phyloP scores from a whole-genome alignment of 2,329 filamentous ascomycete genomes.

The Xenoacremonium recifei region DNA sequence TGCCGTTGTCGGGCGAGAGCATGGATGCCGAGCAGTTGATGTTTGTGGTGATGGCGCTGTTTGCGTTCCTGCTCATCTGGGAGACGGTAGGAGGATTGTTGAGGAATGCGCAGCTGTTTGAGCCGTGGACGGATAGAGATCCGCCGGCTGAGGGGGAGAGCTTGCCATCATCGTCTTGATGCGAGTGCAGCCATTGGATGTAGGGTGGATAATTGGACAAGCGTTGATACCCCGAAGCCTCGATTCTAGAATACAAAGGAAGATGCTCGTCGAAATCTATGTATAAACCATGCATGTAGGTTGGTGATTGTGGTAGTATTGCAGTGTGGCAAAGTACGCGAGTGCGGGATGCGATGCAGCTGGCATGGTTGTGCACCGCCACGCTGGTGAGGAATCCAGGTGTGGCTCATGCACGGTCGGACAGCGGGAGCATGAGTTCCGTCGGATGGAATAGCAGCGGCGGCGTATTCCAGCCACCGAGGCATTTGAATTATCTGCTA shows the following conservation, averaged over 20 bases:
- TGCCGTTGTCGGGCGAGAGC: constrained; percentile 35
- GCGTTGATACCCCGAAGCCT: too few species aligned
- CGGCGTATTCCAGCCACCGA: too few species aligned
- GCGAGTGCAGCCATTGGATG: too few species aligned
- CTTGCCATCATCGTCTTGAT: too few species aligned
- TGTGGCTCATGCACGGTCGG: background rate
- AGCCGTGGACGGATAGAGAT: constrained; percentile 31
- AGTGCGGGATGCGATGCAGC: background rate
- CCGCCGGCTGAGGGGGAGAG: constrained; percentile 23
- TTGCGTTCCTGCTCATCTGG: constrained; percentile 42
- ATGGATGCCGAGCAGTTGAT: constrained; percentile 34
- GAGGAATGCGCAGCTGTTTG: constrained; percentile 29
- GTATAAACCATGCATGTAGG: too few species aligned
- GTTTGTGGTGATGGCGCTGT: constrained; percentile 41
- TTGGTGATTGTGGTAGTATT: background rate
- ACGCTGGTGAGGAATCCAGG: constrained; percentile 1
- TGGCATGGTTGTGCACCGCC: constrained; percentile 3
- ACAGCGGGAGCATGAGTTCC: too few species aligned
- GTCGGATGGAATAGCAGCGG: too few species aligned
- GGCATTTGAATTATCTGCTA: too few species aligned
- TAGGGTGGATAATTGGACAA: too few species aligned
- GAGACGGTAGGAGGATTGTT: constrained; percentile 39
- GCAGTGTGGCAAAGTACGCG: background rate
- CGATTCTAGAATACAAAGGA: too few species aligned
- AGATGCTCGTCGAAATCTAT: too few species aligned